phyloP scores from a whole-genome alignment of 2,329 filamentous ascomycete species.

The Xylariaceae sp. region DNA sequence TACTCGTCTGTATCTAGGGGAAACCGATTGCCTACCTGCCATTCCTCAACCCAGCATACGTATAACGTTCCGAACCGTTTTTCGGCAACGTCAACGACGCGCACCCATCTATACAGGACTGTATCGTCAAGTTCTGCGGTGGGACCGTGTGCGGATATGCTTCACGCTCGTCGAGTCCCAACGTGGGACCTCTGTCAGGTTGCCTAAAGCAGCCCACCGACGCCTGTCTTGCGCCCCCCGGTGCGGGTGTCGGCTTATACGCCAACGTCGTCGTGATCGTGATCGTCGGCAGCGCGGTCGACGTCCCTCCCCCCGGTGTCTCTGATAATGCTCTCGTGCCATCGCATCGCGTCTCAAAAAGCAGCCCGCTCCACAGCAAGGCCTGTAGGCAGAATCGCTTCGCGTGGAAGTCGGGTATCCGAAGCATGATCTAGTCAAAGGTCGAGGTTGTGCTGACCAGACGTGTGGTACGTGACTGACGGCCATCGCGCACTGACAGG shows the following conservation, averaged over 20 bases:
- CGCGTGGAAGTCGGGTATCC: conserved; percentile 8
- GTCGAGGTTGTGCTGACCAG: conserved; percentile 5
- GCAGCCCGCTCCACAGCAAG: conserved; percentile 16
- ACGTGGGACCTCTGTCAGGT: conserved; percentile 3
- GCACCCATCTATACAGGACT: conserved; percentile 20
- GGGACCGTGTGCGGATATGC: conserved; percentile 4
- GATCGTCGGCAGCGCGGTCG: conserved; percentile 12
- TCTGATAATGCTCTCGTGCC: conserved; percentile 11
- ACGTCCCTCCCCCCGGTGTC: conserved; percentile 14
- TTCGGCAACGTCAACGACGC: conserved; percentile 5
- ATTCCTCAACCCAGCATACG: conserved; percentile 19
- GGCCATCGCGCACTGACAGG: no score
- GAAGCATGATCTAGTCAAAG: conserved; percentile 14
- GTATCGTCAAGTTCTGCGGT: conserved; percentile 15
- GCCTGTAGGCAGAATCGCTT: conserved; percentile 14
- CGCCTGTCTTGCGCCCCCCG: conserved; percentile 16
- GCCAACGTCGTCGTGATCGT: conserved; percentile 24
- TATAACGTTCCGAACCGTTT: conserved; percentile 6
- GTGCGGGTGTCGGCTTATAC: conserved; percentile 20
- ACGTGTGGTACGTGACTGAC: no score
- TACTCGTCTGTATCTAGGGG: background rate
- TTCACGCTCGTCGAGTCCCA: no score
- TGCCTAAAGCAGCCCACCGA: conserved; percentile 23
- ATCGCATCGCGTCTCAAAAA: conserved; percentile 14
- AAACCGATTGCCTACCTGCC: conserved; percentile 17